Evolutionary conservation across 2,329 filamentous ascomycete species (phyloP).

Genomic region (Claviceps quebecensis): DNA sequence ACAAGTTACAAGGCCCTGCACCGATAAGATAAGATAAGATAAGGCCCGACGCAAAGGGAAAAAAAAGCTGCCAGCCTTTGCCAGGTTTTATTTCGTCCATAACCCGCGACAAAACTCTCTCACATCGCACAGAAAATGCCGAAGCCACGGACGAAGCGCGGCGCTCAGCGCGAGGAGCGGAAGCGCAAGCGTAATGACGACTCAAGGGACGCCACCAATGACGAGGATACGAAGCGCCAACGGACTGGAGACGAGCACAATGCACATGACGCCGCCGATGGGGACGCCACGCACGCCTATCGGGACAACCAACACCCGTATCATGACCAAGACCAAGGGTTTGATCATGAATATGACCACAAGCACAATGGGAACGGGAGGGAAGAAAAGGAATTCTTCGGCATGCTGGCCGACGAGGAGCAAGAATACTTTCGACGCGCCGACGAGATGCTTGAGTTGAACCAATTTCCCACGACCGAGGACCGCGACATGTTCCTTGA

Average conservation of each 20-base stretch:
- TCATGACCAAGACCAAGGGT: slow-evolving; percentile 7
- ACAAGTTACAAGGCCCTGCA: background rate
- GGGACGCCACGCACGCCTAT: background rate
- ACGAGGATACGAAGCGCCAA: slow-evolving; percentile 14
- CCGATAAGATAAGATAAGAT: background rate
- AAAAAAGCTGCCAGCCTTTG: slow-evolving; percentile 4
- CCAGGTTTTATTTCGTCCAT: background rate
- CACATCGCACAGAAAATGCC: slow-evolving; percentile 22
- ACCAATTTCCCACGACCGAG: slow-evolving; percentile 69
- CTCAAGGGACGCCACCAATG: slow-evolving; percentile 4
- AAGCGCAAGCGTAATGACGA: slow-evolving; percentile 23
- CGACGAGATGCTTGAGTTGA: slow-evolving; percentile 77
- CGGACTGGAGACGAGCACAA: slow-evolving; percentile 10
- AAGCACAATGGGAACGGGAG: slow-evolving; percentile 5
- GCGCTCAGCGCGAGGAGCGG: slow-evolving; percentile 24
- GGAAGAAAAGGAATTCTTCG: slow-evolving; percentile 68
- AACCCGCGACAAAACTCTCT: background rate
- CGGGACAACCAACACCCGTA: slow-evolving; percentile 11
- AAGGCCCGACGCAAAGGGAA: background rate
- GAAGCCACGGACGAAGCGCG: slow-evolving; percentile 30
- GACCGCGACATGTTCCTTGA: slow-evolving; percentile 59
- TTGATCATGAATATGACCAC: background rate
- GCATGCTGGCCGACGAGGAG: slow-evolving; percentile 82
- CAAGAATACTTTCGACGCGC: slow-evolving; percentile 90
- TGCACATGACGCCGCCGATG: background rate